Percentiles rank a stretch among this genome's conserved stretches.
Conservation (phyloP, 192 early-diverging fungal species). For the Kickxella alabastrina region DNA sequence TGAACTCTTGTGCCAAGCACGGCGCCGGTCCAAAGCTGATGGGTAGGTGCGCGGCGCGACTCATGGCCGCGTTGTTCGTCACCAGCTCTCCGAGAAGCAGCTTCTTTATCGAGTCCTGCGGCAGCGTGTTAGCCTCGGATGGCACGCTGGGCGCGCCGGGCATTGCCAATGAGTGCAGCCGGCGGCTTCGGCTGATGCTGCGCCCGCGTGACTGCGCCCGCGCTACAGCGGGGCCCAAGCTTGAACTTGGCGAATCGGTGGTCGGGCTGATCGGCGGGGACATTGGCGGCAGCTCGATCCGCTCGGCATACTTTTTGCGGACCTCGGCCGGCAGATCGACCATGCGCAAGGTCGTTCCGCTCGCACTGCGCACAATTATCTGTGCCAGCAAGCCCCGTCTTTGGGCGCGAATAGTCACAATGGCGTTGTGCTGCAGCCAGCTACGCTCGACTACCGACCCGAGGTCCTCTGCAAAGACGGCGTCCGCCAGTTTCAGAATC, state of each 20-base stretch:
- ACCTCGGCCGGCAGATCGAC: slow-evolving; percentile 44
- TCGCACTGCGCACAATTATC: slow-evolving; percentile 76
- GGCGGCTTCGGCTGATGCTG: slow-evolving; percentile 33
- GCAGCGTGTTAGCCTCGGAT: slow-evolving; percentile 18
- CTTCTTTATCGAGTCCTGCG: slow-evolving; percentile 22
- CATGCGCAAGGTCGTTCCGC: slow-evolving; percentile 69
- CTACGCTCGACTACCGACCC: slow-evolving; percentile 58
- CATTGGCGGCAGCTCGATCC: slow-evolving; percentile 3
- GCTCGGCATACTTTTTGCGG: slow-evolving; percentile 23
- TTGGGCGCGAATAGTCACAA: slow-evolving; percentile 73
- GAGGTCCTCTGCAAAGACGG: slow-evolving; percentile 28
- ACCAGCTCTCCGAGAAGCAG: slow-evolving; percentile 43
- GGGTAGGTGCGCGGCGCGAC: slow-evolving; percentile 19
- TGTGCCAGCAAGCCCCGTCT: slow-evolving; percentile 71
- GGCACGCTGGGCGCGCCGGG: slow-evolving; percentile 5
- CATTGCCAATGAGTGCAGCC: slow-evolving; percentile 15
- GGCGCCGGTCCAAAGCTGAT: slow-evolving; percentile 37
- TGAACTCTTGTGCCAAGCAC: slow-evolving; percentile 46
- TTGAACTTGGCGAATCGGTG: slow-evolving; percentile 49
- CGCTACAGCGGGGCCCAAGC: slow-evolving; percentile 8
- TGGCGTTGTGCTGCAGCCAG: slow-evolving; percentile 82
- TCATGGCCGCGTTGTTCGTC: slow-evolving; percentile 6
- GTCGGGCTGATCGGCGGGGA: slow-evolving; percentile 20
- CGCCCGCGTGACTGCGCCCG: slow-evolving; percentile 23
- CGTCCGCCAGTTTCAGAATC: slow-evolving; percentile 40